Percentiles rank a stretch among this genome's conserved stretches.
phyloP scores from a whole-genome alignment of 768 basidiomycete species.

The Pleurotus cornucopiae region DNA sequence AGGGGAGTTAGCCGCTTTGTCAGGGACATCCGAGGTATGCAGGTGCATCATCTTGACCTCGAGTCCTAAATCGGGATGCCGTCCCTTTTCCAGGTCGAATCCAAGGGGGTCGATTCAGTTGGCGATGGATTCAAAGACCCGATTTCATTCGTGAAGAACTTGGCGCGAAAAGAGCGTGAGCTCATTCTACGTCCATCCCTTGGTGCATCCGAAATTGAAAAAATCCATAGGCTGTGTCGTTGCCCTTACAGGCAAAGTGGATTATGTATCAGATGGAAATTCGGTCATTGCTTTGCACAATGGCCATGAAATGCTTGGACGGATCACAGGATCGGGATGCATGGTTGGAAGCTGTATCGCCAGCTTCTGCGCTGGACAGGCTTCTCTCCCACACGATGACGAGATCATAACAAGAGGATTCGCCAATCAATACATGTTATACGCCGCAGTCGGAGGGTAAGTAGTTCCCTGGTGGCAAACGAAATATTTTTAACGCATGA shows the following conservation, averaged over 20 bases:
- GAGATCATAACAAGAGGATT: slow-evolving; percentile 35
- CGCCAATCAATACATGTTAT: slow-evolving; percentile 74
- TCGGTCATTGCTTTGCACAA: slow-evolving; percentile 68
- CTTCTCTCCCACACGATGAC: slow-evolving; percentile 30
- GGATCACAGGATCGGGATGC: slow-evolving; percentile 90
- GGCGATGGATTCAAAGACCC: slow-evolving; percentile 79
- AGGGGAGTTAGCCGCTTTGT: slow-evolving; percentile 78
- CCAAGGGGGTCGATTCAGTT: slow-evolving; percentile 83
- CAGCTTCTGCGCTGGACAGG: slow-evolving; percentile 73
- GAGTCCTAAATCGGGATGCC: not conserved
- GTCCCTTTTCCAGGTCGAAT: slow-evolving; percentile 44
- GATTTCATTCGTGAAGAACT: slow-evolving; percentile 54
- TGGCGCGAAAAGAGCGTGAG: slow-evolving; percentile 77
- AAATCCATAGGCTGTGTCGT: slow-evolving; percentile 65
- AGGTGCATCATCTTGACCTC: not conserved
- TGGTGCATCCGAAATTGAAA: not conserved
- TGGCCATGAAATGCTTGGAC: slow-evolving; percentile 67
- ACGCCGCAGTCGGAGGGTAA: slow-evolving; percentile 75
- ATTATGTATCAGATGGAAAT: slow-evolving; percentile 83
- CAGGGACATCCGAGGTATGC: slow-evolving; percentile 69
- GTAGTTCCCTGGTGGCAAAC: slow-evolving; percentile 16
- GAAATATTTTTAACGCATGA: not conserved
- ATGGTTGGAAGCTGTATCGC: slow-evolving; percentile 76
- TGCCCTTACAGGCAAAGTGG: slow-evolving; percentile 73
- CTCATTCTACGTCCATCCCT: not conserved